phyloP scores from a whole-genome alignment of 2,329 filamentous ascomycete species.

The Hortaea werneckii region DNA sequence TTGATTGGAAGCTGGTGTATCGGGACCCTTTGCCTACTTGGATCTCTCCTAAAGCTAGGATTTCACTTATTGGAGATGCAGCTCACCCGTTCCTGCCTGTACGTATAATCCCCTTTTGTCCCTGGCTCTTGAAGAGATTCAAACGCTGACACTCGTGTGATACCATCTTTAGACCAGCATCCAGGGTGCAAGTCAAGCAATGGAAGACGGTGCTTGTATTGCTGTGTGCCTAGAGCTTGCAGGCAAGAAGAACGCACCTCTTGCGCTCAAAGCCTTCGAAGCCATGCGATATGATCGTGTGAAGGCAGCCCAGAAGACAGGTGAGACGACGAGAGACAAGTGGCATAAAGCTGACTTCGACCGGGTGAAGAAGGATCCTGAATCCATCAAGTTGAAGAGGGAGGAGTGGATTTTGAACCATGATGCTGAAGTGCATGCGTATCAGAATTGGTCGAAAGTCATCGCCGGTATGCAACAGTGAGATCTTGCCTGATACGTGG shows the following conservation, averaged over 20 bases:
- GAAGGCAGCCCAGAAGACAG: slow-evolving; percentile 12
- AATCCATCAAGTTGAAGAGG: slow-evolving; percentile 37
- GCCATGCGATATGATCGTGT: slow-evolving; percentile 18
- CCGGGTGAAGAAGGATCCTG: slow-evolving; percentile 35
- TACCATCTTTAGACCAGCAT: slow-evolving; percentile 27
- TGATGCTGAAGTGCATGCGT: slow-evolving; percentile 40
- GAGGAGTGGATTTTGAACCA: slow-evolving; percentile 42
- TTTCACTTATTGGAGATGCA: slow-evolving; percentile 44
- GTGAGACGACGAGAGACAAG: slow-evolving; percentile 20
- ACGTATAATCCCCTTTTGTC: no score
- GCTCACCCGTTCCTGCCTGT: slow-evolving; percentile 44
- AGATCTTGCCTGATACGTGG: not conserved
- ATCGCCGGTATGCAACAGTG: slow-evolving; percentile 1
- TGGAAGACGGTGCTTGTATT: slow-evolving; percentile 42
- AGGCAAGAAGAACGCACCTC: slow-evolving; percentile 30
- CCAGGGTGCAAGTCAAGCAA: slow-evolving; percentile 45
- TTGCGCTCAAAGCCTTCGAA: slow-evolving; percentile 15
- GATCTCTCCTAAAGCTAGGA: slow-evolving; percentile 41
- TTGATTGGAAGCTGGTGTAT: slow-evolving; percentile 49
- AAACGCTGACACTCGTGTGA: no score
- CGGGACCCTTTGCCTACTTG: slow-evolving; percentile 46
- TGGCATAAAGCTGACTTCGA: slow-evolving; percentile 45
- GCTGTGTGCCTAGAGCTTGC: slow-evolving; percentile 36
- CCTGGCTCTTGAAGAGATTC: no score
- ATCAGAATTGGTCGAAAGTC: slow-evolving; percentile 24